Evolutionary conservation across 1,284 basidiomycete genomes (phyloP).

Genomic region (Ceraceosorus bombacis): DNA sequence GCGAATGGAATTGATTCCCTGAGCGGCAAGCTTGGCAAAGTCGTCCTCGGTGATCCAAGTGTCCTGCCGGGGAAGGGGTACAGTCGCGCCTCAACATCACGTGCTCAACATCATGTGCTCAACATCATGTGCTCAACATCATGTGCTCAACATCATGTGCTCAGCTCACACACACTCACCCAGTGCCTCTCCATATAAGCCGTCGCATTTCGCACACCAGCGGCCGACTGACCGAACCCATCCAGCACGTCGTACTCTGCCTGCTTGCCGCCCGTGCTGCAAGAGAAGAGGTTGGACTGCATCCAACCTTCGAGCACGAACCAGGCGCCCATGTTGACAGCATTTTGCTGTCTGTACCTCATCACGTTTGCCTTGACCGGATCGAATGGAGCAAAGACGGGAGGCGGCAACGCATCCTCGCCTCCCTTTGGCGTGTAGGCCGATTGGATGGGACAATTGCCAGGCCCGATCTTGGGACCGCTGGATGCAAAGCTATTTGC

Average conservation of each 20-base stretch:
- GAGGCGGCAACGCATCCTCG: slow-evolving; percentile 25
- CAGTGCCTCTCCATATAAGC: slow-evolving; percentile 62
- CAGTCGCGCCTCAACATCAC: neutral
- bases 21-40: slow-evolving; percentile 46
- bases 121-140: too few species aligned
- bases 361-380: slow-evolving; percentile 51
- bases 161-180: slow-evolving; percentile 35
- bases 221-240: slow-evolving; percentile 56
- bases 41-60: slow-evolving; percentile 61
- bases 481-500: slow-evolving; percentile 5
- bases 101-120: too few species aligned
- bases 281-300: slow-evolving; percentile 62
- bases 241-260: slow-evolving; percentile 53
- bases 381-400: slow-evolving; percentile 35
- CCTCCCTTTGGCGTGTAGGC: slow-evolving; percentile 38
- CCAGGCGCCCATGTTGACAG: slow-evolving; percentile 67
- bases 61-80: slow-evolving; percentile 46
- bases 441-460: slow-evolving; percentile 33
- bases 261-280: slow-evolving; percentile 56
- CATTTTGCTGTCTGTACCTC: slow-evolving; percentile 67
- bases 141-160: too few species aligned
- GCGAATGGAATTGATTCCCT: slow-evolving; percentile 50
- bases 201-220: slow-evolving; percentile 51
- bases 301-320: slow-evolving; percentile 52
- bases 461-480: slow-evolving; percentile 24